Percentiles rank a stretch among this genome's conserved stretches.
Conservation (phyloP, 1,284 basidiomycete genomes). For the Coniophora puteana region DNA sequence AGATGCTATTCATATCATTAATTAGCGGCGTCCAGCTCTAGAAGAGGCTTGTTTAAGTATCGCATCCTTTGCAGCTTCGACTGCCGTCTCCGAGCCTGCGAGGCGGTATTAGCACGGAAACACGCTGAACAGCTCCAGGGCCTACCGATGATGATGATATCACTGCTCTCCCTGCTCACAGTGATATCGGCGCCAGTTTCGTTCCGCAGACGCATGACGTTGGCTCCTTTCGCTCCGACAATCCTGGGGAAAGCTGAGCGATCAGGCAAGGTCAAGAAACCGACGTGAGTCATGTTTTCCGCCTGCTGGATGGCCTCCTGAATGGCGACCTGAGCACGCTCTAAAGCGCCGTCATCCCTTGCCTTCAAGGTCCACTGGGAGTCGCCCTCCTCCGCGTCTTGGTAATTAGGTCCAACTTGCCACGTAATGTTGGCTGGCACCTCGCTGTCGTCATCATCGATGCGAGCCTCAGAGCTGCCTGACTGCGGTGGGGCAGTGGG, state of each 20-base stretch:
- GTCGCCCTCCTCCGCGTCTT: conserved; percentile 74
- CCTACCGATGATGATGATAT: conserved; percentile 81
- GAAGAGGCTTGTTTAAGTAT: conserved; percentile 66
- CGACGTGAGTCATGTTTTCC: conserved; percentile 68
- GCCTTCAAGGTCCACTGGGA: conserved; percentile 84
- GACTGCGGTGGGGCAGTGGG: conserved; percentile 53
- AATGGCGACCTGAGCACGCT: conserved; percentile 67
- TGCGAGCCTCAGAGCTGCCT: conserved; percentile 58
- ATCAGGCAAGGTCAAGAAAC: conserved; percentile 75
- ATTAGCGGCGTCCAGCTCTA: conserved; percentile 45
- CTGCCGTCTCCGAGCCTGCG: conserved; percentile 66
- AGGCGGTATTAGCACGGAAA: conserved; percentile 9
- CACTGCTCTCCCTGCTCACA: conserved; percentile 81
- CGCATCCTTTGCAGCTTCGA: conserved; percentile 76
- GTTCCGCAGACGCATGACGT: conserved; percentile 77
- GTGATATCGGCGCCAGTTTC: conserved; percentile 90
- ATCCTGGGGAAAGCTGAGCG: conserved; percentile 80
- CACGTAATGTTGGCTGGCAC: conserved; percentile 51
- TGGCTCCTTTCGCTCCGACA: conserved; percentile 86
- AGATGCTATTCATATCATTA: too few relatives aligned
- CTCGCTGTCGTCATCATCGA: conserved; percentile 68
- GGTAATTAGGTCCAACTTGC: conserved; percentile 77
- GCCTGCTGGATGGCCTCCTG: conserved; percentile 74
- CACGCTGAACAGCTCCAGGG: conserved; percentile 10
- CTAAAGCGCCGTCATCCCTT: conserved; percentile 71